A percentile compares a stretch with the other conserved stretches of the same genome.
Evolutionary conservation across 345 rosid genomes (phyloP).

Genomic region (Geranium brycei): DNA sequence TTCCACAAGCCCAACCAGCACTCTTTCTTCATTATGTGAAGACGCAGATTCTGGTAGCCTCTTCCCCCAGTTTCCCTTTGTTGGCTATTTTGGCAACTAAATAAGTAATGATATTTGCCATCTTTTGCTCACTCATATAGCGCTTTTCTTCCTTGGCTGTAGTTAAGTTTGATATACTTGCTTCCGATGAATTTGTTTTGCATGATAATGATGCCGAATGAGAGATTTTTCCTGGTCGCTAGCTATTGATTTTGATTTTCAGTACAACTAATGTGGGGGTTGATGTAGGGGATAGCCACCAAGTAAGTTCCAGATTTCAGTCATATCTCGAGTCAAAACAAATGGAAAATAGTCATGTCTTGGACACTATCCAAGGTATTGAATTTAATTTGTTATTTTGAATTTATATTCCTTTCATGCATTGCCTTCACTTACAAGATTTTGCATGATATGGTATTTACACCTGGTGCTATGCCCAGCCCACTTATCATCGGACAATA

Average conservation of each 20-base stretch:
- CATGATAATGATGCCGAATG: too few species aligned
- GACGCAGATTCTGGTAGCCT: conserved; percentile 77
- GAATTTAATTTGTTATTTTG: conserved; percentile 5
- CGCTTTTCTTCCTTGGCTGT: neutral
- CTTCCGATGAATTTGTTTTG: neutral
- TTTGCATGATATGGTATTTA: conserved; percentile 7
- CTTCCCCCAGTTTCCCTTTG: neutral
- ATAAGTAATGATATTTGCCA: neutral
- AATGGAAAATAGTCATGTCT: conserved; percentile 22
- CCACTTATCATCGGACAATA: conserved; percentile 21
- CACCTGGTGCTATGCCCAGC: conserved; percentile 12
- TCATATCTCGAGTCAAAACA: conserved; percentile 25
- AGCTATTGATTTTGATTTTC: neutral
- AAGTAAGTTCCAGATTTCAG: conserved; percentile 28
- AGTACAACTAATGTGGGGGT: conserved; percentile 14
- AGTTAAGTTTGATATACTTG: too few species aligned
- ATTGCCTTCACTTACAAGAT: conserved; percentile 1
- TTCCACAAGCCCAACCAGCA: conserved; percentile 71
- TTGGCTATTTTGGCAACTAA: neutral
- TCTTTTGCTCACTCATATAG: neutral
- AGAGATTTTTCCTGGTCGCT: neutral
- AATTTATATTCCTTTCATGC: neutral
- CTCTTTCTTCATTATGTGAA: conserved; percentile 59
- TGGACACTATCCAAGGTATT: conserved; percentile 18
- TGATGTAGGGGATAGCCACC: conserved; percentile 60